These are phyloP conservation scores for Fonsecaea pedrosoi DNA, from an alignment of 2,329 filamentous ascomycete genomes.

Conservation along the genomic window DNA sequence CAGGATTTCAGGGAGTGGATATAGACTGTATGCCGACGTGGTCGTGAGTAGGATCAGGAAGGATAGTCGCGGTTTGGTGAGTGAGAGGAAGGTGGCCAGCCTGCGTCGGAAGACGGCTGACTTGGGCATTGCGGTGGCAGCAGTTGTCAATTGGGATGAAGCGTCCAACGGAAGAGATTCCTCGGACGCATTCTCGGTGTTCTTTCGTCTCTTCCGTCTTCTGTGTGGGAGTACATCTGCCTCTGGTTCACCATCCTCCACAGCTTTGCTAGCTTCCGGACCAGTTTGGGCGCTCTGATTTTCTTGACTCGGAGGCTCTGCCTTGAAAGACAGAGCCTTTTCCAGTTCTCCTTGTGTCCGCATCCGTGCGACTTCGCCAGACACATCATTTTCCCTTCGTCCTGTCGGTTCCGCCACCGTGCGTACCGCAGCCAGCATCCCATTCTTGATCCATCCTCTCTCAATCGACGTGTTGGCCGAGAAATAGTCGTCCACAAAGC, in stretches of 20 bases:
- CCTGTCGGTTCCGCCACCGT: slow-evolving; percentile 28
- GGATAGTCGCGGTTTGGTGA: slow-evolving; percentile 93
- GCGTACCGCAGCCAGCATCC: slow-evolving; percentile 36
- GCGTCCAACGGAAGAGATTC: slow-evolving; percentile 63
- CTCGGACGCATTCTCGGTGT: slow-evolving; percentile 31
- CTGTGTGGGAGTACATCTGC: slow-evolving; percentile 36
- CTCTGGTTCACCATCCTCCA: slow-evolving; percentile 13
- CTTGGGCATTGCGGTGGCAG: slow-evolving; percentile 63
- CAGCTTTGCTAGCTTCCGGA: slow-evolving; percentile 5
- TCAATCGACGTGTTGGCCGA: slow-evolving; percentile 41
- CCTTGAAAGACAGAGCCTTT: slow-evolving; percentile 12
- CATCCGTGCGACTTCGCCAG: slow-evolving; percentile 1
- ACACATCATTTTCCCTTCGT: slow-evolving; percentile 1
- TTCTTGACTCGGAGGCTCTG: not conserved
- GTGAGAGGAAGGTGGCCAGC: slow-evolving; percentile 80
- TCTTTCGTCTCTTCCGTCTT: slow-evolving; percentile 36
- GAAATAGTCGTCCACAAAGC: slow-evolving; percentile 40
- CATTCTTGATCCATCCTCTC: slow-evolving; percentile 39
- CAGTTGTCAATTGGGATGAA: slow-evolving; percentile 64
- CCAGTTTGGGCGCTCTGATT: not conserved
- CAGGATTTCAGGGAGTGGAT: slow-evolving; percentile 87
- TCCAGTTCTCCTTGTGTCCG: slow-evolving; percentile 24
- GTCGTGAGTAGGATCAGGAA: slow-evolving; percentile 90
- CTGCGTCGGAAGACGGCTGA: slow-evolving; percentile 66
- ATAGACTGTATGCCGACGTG: slow-evolving; percentile 89